Evolutionary conservation across 306 rosid genomes (phyloP), one percentile per base, ranked within the genome.

Genomic region (Citrullus colocynthis): DNA sequence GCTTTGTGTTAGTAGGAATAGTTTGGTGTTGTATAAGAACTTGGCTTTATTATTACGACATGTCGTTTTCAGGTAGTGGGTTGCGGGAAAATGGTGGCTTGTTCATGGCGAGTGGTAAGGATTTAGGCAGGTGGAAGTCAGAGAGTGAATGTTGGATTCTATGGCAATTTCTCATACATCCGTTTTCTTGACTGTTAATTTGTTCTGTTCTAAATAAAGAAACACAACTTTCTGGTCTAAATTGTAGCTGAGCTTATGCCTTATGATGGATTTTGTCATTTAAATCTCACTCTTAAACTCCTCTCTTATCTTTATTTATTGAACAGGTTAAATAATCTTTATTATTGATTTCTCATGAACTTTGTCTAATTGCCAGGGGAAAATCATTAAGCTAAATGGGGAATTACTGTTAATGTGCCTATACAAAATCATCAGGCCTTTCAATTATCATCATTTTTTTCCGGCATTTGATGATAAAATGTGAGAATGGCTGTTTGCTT

Each of bases 161-260:
- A 37, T 65, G 16, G 14, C 73, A 18, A 65, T 39, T 36, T 65
- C 73, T 39, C 51, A 9, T 37, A 65, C 73, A n/a, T 66, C 34
- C 17, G 9, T 66, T 66, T 69, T 44, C 75, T 42, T 69, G 56
- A 69, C 75, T 69, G 6, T 69, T 44, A 6, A 48, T 69, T 69
- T 69, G 75, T 69, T 44, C 56, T 69, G 36, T 21, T 69, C 75
- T 69, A 44, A 42, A 42, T 69, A 42, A 69, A 69, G 75, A 20
- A 21, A 44, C 13, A 44, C 37, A 21, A 52, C 15, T 69, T 69
- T 41, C 8, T 12, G 36, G 55, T 21, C 56, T 69, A 42, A 69
- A 69, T 42, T 18, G 11, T 37, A 9, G 30, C 30, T 65, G 51
- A 17, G 15, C 28, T 65, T 18, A 20, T 9, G 51, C 51, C 51